Evolutionary conservation across 2,329 filamentous ascomycete species (phyloP).

Genomic region (Sodiomyces alkalinus): DNA sequence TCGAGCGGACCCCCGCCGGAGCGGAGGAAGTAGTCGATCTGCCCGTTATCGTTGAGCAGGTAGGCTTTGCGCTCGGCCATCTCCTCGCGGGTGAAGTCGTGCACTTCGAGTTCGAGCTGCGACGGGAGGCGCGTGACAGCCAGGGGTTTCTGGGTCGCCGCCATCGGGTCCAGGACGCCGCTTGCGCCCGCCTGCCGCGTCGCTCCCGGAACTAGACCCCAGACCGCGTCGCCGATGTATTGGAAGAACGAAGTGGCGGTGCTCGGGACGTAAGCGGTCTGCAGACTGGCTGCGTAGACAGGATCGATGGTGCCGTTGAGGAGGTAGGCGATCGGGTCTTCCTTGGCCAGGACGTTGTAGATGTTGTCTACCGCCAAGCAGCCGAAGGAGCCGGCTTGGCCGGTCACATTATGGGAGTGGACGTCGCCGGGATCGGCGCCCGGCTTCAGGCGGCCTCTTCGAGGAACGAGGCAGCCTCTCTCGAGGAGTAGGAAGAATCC

Average conservation of each 20-base stretch:
- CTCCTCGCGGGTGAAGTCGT: conserved; percentile 87
- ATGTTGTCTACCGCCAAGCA: conserved; percentile 91
- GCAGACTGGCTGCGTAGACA: conserved; percentile 61
- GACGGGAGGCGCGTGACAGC: conserved; percentile 35
- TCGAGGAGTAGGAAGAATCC: conserved; percentile 89
- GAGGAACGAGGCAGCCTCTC: conserved; percentile 53
- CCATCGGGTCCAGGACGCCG: neutral
- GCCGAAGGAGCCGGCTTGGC: conserved; percentile 67
- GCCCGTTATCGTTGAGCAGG: conserved; percentile 87
- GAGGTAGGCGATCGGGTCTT: conserved; percentile 73
- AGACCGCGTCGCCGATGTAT: conserved; percentile 47
- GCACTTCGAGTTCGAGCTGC: conserved; percentile 81
- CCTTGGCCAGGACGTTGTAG: conserved; percentile 71
- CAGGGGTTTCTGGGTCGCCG: conserved; percentile 8
- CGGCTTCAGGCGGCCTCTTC: conserved; percentile 60
- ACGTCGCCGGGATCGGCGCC: conserved; percentile 51
- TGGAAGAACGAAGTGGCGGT: conserved; percentile 50
- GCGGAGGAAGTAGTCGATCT: conserved; percentile 79
- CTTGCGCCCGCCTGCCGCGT: no score
- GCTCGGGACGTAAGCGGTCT: conserved; percentile 64
- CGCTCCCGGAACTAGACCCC: conserved; percentile 43
- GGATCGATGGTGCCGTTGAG: conserved; percentile 83
- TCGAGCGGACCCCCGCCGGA: conserved; percentile 78
- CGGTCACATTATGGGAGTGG: conserved; percentile 46
- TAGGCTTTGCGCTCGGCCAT: conserved; percentile 79